Conservation (phyloP, 2,329 filamentous ascomycete genomes). For the Hymenoscyphus fructigenus region DNA sequence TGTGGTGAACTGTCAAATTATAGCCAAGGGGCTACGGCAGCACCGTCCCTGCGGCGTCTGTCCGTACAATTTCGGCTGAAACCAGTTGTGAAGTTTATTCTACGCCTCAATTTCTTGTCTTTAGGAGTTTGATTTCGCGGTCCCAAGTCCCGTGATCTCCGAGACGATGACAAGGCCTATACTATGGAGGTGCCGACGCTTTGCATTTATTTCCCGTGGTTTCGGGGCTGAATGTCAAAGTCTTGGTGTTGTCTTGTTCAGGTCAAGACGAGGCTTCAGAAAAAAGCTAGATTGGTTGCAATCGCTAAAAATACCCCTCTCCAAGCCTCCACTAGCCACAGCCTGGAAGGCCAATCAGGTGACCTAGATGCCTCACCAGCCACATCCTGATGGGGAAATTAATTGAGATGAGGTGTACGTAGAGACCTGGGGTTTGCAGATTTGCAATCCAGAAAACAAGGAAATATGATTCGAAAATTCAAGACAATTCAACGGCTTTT, state of each 20-base stretch:
- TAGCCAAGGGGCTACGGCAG: not conserved
- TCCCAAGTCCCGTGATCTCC: not conserved
- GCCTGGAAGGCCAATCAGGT: not conserved
- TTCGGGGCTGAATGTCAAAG: not conserved
- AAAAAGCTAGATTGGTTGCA: not conserved
- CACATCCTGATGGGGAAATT: not conserved
- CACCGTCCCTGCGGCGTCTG: not conserved
- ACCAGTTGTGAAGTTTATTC: not conserved
- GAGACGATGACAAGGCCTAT: not conserved
- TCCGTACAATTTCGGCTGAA: not conserved
- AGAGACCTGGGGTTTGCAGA: not conserved
- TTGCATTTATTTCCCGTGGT: not conserved
- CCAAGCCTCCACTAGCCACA: not conserved
- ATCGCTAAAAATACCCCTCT: not conserved
- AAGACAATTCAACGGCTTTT: not conserved
- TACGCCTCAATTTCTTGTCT: not conserved
- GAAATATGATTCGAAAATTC: not conserved
- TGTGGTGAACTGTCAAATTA: not conserved
- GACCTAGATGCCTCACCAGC: not conserved
- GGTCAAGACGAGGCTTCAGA: not conserved
- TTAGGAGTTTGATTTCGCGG: not conserved
- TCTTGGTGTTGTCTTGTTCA: not conserved
- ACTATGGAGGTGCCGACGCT: not conserved
- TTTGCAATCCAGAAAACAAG: not conserved
- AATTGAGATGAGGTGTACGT: not conserved